phyloP scores from a whole-genome alignment of 192 early-diverging fungal genomes.

The Tieghemiomyces parasiticus region DNA sequence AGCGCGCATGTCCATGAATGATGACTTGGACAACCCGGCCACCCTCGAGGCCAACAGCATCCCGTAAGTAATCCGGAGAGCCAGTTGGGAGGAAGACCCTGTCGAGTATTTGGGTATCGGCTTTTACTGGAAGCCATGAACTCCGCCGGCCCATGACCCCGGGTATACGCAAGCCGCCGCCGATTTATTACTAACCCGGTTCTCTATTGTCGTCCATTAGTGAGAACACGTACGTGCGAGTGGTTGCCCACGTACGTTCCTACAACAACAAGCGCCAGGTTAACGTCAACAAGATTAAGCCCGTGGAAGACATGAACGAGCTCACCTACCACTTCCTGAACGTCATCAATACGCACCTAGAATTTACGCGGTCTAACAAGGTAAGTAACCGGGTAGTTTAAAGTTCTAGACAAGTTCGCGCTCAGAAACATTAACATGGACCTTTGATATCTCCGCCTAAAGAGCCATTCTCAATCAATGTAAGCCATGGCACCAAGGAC shows the following conservation, averaged over 20 bases:
- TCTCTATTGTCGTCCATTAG: too few species aligned
- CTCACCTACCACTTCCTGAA: slow-evolving; percentile 62
- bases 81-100: too few species aligned
- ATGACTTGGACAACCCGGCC: slow-evolving; percentile 18
- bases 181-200: too few species aligned
- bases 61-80: neutral
- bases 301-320: slow-evolving; percentile 57
- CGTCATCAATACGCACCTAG: slow-evolving; percentile 45
- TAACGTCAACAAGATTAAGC: slow-evolving; percentile 37
- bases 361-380: slow-evolving; percentile 28
- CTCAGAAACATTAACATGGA: too few species aligned
- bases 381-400: slow-evolving; percentile 15
- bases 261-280: slow-evolving; percentile 41
- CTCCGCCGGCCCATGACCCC: too few species aligned
- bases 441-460: too few species aligned
- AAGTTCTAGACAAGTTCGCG: too few species aligned
- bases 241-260: slow-evolving; percentile 49
- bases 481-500: too few species aligned
- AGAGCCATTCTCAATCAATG: too few species aligned
- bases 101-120: too few species aligned
- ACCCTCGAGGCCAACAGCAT: slow-evolving; percentile 3
- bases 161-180: too few species aligned
- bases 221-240: slow-evolving; percentile 49
- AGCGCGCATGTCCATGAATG: slow-evolving; percentile 40
- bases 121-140: too few species aligned